Evolutionary conservation across 805 yeast genomes (phyloP).

Genomic region (Saccharomycopsis oosterbeekiorum): DNA sequence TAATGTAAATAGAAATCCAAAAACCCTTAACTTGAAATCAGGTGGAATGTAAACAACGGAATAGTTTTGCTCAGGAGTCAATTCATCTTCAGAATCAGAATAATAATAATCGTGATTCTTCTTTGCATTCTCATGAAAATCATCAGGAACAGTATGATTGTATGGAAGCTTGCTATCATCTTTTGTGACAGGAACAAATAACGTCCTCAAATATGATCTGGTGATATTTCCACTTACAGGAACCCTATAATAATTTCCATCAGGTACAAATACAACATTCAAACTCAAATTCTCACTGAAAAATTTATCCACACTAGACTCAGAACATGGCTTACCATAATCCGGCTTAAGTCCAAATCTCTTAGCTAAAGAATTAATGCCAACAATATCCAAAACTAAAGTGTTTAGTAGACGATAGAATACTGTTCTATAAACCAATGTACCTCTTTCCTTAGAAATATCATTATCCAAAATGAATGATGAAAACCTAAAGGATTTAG

Average conservation of each 20-base stretch:
- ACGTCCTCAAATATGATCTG: conserved; percentile 46
- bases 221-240: conserved; percentile 77
- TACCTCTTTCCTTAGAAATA: conserved; percentile 61
- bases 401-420: conserved; percentile 26
- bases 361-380: conserved; percentile 20
- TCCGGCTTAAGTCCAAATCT: conserved; percentile 33
- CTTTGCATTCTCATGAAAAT: conserved; percentile 31
- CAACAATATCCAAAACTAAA: conserved; percentile 24
- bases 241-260: conserved; percentile 77
- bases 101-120: conserved; percentile 24
- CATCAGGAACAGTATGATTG: conserved; percentile 27
- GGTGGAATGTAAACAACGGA: conserved; percentile 85
- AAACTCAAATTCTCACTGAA: conserved; percentile 34
- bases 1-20: conserved; percentile 34
- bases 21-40: conserved; percentile 49
- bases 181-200: conserved; percentile 77
- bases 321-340: conserved; percentile 45
- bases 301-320: conserved; percentile 33
- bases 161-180: conserved; percentile 48
- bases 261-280: conserved; percentile 59
- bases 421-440: conserved; percentile 43
- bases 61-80: conserved; percentile 38
- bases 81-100: conserved; percentile 34
- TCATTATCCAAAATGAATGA: conserved; percentile 68
- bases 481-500: conserved; percentile 56